Conservation (phyloP, 352 stramenopile genomes). For the Thraustochytrium sp. region DNA sequence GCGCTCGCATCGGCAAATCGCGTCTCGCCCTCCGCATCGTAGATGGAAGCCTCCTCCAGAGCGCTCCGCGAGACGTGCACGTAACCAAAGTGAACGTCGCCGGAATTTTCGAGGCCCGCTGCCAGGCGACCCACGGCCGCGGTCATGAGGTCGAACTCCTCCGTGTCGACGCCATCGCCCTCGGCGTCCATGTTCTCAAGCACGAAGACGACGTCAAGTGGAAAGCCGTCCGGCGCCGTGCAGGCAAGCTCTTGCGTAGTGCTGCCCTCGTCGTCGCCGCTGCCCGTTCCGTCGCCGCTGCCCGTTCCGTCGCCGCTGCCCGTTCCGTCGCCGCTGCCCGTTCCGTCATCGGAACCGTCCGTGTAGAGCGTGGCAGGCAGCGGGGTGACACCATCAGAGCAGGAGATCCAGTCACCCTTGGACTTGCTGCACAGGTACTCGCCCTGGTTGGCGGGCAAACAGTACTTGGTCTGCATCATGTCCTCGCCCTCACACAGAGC, state of each 20-base stretch:
- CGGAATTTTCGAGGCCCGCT: not conserved
- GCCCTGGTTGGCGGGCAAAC: not conserved
- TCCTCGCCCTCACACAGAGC: not conserved
- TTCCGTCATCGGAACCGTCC: no score
- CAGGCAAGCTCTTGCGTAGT: no score
- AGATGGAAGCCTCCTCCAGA: not conserved
- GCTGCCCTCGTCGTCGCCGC: no score
- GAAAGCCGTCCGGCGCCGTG: no score
- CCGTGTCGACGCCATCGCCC: not conserved
- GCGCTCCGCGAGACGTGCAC: not conserved
- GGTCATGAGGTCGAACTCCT: not conserved
- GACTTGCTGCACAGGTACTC: not conserved
- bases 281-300: not conserved
- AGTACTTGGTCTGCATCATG: not conserved
- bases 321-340: not conserved
- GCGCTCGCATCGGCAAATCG: no score
- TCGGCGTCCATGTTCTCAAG: not conserved
- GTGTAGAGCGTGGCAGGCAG: not conserved
- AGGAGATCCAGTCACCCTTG: not conserved
- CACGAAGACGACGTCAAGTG: not conserved
- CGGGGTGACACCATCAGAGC: not conserved
- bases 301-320: not conserved
- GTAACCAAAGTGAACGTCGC: not conserved
- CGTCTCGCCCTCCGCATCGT: not conserved
- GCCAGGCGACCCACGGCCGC: not conserved